Percentiles rank a stretch among this genome's conserved stretches.
phyloP scores from a whole-genome alignment of 2,329 filamentous ascomycete species.

The Xylariomycetidae sp. region DNA sequence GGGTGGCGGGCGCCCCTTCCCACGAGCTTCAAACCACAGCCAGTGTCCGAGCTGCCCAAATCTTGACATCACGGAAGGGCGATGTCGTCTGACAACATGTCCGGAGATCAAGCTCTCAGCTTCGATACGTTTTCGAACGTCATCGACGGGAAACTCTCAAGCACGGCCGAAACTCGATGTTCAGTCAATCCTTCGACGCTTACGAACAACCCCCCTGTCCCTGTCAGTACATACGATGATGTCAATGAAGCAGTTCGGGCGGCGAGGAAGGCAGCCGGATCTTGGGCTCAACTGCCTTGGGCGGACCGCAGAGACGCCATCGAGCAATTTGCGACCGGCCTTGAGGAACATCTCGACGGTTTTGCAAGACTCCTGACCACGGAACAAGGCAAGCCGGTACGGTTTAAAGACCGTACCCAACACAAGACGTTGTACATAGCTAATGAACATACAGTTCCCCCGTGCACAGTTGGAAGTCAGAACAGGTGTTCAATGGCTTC shows the following conservation, averaged over 20 bases:
- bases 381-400: constrained; percentile 14
- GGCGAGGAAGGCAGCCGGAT: constrained; percentile 39
- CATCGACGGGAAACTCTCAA: constrained; percentile 41
- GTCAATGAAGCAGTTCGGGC: constrained; percentile 43
- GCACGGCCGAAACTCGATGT: constrained; percentile 37
- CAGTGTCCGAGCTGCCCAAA: no score
- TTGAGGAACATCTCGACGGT: constrained; percentile 8
- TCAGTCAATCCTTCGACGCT: constrained; percentile 46
- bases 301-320: constrained; percentile 24
- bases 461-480: constrained; percentile 18
- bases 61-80: no score
- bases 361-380: constrained; percentile 10
- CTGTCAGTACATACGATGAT: constrained; percentile 40
- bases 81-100: no score
- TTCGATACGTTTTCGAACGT: constrained; percentile 43
- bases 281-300: constrained; percentile 35
- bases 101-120: no score
- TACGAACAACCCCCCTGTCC: constrained; percentile 43
- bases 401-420: constrained; percentile 1
- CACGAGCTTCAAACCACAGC: no score
- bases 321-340: constrained; percentile 13
- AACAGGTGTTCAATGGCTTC: constrained; percentile 21
- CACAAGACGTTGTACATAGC: constrained; percentile 1
- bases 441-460: not conserved
- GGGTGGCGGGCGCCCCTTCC: no score